Conservation (phyloP, 164 flowering plant genomes). For the Akebia trifoliata region DNA sequence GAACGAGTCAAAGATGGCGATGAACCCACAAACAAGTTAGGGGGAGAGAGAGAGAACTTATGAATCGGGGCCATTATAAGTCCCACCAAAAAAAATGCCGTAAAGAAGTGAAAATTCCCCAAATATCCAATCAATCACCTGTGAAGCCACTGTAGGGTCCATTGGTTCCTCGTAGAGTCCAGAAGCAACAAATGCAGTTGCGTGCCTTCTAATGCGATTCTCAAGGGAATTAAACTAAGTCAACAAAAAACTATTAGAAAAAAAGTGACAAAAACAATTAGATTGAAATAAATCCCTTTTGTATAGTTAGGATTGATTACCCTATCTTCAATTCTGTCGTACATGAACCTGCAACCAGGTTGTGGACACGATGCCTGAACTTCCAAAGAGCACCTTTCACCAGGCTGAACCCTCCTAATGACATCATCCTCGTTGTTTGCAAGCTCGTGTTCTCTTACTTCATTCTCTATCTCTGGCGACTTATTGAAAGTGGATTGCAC, state of each 20-base stretch:
- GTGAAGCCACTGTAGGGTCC: slow-evolving; percentile 90
- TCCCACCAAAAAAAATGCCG: no score
- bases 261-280: not conserved
- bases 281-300: not conserved
- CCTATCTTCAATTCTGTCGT: slow-evolving; percentile 82
- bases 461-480: slow-evolving; percentile 27
- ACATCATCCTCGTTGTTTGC: slow-evolving; percentile 62
- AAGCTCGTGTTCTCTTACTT: slow-evolving; percentile 24
- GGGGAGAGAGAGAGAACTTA: no score
- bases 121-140: slow-evolving; percentile 42
- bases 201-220: slow-evolving; percentile 47
- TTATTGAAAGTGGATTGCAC: slow-evolving; percentile 49
- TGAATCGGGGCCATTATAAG: no score
- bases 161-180: slow-evolving; percentile 56
- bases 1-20: no score
- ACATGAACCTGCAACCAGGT: slow-evolving; percentile 84
- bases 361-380: slow-evolving; percentile 52
- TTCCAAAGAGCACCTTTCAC: slow-evolving; percentile 57
- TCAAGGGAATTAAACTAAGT: slow-evolving; percentile 72
- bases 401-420: slow-evolving; percentile 61
- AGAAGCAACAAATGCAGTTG: slow-evolving; percentile 47
- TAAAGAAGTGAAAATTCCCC: no score
- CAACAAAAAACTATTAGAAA: slow-evolving; percentile 16
- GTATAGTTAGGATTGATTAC: slow-evolving; percentile 31
- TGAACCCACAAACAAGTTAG: no score